A percentile compares a stretch with the other conserved stretches of the same genome.
Conservation (phyloP, 2,329 filamentous ascomycete species). For the Teratosphaeria pseudoeucalypti region DNA sequence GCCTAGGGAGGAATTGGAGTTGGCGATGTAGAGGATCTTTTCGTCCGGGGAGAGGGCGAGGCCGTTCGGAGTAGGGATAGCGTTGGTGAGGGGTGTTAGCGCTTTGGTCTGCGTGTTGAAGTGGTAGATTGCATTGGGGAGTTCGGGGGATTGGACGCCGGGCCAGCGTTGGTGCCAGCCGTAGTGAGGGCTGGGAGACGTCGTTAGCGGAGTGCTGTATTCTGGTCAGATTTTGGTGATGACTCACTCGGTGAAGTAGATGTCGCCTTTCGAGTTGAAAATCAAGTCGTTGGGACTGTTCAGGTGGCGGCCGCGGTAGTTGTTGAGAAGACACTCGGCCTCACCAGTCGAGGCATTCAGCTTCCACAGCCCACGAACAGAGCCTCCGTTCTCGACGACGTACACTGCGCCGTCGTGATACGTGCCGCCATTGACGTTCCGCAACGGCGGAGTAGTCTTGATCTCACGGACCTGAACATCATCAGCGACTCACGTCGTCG, state of each 20-base stretch:
- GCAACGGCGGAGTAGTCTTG: slow-evolving; percentile 10
- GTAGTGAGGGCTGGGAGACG: slow-evolving; percentile 10
- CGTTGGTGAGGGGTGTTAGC: slow-evolving; percentile 43
- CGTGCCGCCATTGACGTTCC: slow-evolving; percentile 18
- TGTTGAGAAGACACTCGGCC: slow-evolving; percentile 40
- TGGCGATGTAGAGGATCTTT: slow-evolving; percentile 16
- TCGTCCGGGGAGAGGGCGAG: slow-evolving; percentile 16
- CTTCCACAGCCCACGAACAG: slow-evolving; percentile 11
- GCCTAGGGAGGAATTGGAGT: slow-evolving; percentile 12
- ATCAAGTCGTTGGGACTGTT: slow-evolving; percentile 50
- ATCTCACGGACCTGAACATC: slow-evolving; percentile 8
- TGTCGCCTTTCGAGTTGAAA: slow-evolving; percentile 34
- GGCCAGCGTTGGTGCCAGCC: slow-evolving; percentile 34
- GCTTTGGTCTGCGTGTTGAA: slow-evolving; percentile 40
- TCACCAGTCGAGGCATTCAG: slow-evolving; percentile 9
- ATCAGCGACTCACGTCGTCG: not conserved
- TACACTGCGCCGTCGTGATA: slow-evolving; percentile 16
- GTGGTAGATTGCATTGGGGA: slow-evolving; percentile 50
- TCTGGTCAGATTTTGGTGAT: too few relatives aligned
- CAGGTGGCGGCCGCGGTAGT: slow-evolving; percentile 50
- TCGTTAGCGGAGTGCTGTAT: not conserved
- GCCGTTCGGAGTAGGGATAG: slow-evolving; percentile 19
- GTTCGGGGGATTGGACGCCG: slow-evolving; percentile 43
- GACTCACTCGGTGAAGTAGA: slow-evolving; percentile 20
- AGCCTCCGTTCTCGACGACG: slow-evolving; percentile 14